Percentiles rank a stretch among this genome's conserved stretches.
phyloP scores from a whole-genome alignment of 305 asterid genomes.

The Rubia tinctorum region DNA sequence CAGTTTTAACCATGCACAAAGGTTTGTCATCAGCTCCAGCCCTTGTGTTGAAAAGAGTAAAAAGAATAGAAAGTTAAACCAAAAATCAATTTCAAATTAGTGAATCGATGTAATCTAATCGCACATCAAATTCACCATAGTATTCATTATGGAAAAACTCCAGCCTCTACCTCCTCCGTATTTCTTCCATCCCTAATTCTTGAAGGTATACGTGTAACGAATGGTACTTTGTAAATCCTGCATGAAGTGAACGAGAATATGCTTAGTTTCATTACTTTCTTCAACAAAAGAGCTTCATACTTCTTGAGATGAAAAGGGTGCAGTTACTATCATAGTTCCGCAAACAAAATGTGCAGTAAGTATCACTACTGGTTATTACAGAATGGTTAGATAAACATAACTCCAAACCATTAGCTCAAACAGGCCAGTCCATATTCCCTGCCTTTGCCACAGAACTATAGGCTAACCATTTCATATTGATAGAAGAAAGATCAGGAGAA shows the following conservation, averaged over 20 bases:
- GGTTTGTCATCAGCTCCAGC: slow-evolving; percentile 99
- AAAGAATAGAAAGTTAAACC: not conserved
- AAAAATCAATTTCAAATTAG: not conserved
- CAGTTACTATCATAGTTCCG: too few species aligned
- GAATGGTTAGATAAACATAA: too few species aligned
- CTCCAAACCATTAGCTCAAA: too few species aligned
- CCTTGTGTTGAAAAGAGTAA: slow-evolving; percentile 36
- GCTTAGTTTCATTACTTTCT: not conserved
- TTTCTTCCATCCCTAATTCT: slow-evolving; percentile 98
- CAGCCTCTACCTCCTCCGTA: slow-evolving; percentile 70
- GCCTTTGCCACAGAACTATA: not conserved
- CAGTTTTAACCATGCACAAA: slow-evolving; percentile 99
- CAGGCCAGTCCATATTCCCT: too few species aligned
- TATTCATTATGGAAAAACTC: not conserved
- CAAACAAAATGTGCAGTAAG: too few species aligned
- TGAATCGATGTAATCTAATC: slow-evolving; percentile 2
- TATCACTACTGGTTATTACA: too few species aligned
- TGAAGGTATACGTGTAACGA: slow-evolving; percentile 90
- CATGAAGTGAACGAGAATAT: slow-evolving; percentile 12
- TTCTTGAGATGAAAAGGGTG: not conserved
- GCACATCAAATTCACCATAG: slow-evolving; percentile 8
- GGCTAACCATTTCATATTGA: not conserved
- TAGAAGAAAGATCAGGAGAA: not conserved
- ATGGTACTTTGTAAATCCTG: slow-evolving; percentile 97
- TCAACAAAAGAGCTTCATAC: not conserved